Evolutionary conservation across 768 basidiomycete species (phyloP), one percentile per base, ranked within the genome.

Genomic region (Suillus plorans): DNA sequence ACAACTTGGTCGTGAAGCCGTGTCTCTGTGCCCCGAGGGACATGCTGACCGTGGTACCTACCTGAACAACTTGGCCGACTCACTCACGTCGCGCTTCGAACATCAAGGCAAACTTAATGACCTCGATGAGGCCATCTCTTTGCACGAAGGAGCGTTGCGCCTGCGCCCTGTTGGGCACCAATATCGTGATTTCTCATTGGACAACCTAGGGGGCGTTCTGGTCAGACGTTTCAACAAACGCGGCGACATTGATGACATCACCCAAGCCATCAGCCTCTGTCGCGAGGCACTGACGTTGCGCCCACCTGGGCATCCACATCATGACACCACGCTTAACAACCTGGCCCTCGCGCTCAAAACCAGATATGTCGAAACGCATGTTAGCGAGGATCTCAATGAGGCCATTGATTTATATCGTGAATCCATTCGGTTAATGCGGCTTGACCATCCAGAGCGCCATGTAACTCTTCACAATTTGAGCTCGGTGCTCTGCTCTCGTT

Each of bases 51-150:
- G 44, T n/a, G n/a, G 5, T n/a, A 4, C 1, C 45, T 4, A 47
- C 45, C n/a, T 47, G 10, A n/a, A n/a, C 45, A 47, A n/a, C 12
- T 47, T 47, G n/a, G 45, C 45, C 4, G 0, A 0, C 0, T n/a
- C n/a, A n/a, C 45, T 47, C 12, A 0, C 3, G n/a, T 22, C n/a
- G 4, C n/a, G n/a, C 45, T n/a, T 47, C 12, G 0, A 12, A 0
- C n/a, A 47, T 10, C 45, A 47, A 12, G 45, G 45, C 12, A 47
- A 47, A n/a, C n/a, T 5, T 12, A 5, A n/a, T 47, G n/a, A n/a
- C 45, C 45, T 47, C 10, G 45, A 47, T 5, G n/a, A 47, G n/a
- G 45, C 10, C 45, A 47, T 47, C 10, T 47, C n/a, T n/a, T 22
- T 22, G 10, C 5, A 12, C 5, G 45, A 47, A 22, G n/a, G 22